Base-by-base conservation (phyloP, 805 yeast species). In the Yarrowia sp. region DNA sequence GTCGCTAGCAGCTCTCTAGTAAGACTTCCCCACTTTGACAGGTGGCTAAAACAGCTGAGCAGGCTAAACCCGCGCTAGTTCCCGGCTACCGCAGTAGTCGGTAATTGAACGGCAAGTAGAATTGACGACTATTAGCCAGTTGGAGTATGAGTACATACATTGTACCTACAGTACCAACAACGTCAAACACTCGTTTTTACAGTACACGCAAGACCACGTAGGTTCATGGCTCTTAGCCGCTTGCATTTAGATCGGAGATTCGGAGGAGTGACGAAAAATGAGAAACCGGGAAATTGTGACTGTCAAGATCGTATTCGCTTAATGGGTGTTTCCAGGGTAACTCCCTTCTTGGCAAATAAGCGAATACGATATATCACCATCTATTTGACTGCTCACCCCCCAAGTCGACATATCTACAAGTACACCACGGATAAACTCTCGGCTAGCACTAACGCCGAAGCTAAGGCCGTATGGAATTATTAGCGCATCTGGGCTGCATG, bases 401-500 rank as follows among this genome's bases (percentile, higher is more conserved):
- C 32, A 46, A 46, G 50, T 46, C 50, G 50, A 46, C 35, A 16
- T 7, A 19, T 19, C 32, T 19, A 22, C 50, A 41, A n/a, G 4
- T 41, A 16, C 19, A 19, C 16, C 43, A 16, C n/a, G 19, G 32
- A 22, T 46, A 19, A 49, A 32, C 55, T 35, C 55, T 49, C 55
- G 55, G 55, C 55, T 42, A 45, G 26, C 49, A 46, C 50, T 46
- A 46, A 46, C 50, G 35, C 50, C 35, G 50, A 46, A 16, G 32
- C 50, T 46, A 46, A 45, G 49, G 49, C 26, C 49, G 49, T 45
- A 19, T 45, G 49, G 53, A n/a, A 16, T 26, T 50, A 50, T 50
- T 50, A 50, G 58, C 58, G 58, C 58, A 53, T 53, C 43, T 12
- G 43, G 58, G 16, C 42, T 53, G 58, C 58, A 50, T 35, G 38